Base-by-base conservation (phyloP, 768 basidiomycete species). In the Suillus occidentalis region DNA sequence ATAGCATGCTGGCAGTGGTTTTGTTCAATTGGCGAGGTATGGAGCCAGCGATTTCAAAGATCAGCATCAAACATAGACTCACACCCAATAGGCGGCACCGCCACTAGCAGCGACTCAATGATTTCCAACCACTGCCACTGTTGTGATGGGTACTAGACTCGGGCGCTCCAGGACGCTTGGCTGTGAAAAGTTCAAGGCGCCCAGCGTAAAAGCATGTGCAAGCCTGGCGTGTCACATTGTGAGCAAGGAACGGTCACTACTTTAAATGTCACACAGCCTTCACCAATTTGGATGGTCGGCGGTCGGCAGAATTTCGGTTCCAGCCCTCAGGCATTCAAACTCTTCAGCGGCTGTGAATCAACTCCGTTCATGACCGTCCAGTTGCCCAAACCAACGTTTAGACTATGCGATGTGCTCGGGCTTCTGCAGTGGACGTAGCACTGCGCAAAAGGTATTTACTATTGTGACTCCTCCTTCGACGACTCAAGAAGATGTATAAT, bases 1-100 rank as follows among this genome's bases (percentile, higher is more conserved):
- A 72, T 57, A 4, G 34, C 13, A 42, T 37, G 34, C 47, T 14
- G 58, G 60, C 56, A 57, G 65, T 60, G 60, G 40, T 6, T 16
- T 28, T 12, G 22, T 25, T 20, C 7, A 16, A 10, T 39, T 5
- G 50, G 28, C 53, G 9, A 55, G 31, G 10, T 55, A 20, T 58
- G 22, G 16, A 57, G 37, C 22, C 39, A 37, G 36, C 22, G 9
- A 16, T 28, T 16, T 37, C 7, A n/a, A 13, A 58, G 16, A 58
- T 58, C 22, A 2, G 13, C 4, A 57, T 57, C 56, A 58, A 28
- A 39, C 13, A 37, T 22, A 2, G 10, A 59, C 57, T 59, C 18
- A 59, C 39, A 18, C 42, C 40, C 22, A 39, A 25, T 22, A 2
- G 37, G 22, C 37, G 25, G 40, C 6, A 42, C 58, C 10, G 57